Evolutionary conservation across 768 basidiomycete species (phyloP), one percentile per base, ranked within the genome.

Genomic region (Crucibulum laeve): DNA sequence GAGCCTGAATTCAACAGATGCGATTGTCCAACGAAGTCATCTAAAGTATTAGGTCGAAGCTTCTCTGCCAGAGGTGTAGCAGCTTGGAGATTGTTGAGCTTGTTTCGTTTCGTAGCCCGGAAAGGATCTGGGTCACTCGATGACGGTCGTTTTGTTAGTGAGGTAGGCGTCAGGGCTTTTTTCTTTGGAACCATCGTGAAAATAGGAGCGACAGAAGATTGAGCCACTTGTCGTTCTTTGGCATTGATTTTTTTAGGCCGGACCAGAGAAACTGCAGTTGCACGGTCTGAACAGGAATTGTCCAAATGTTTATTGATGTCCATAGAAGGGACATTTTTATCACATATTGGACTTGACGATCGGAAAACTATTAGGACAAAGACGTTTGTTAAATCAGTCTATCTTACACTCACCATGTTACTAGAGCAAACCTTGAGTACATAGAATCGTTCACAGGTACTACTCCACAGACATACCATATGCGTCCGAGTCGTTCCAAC

Each of bases 1-100:
- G 79, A 79, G n/a, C 74, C 68, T 0, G 70, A 64, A 0, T 74
- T 77, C 3, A 76, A 76, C 19, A 90, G 52, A 57, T 87, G 79
- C 15, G 58, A 57, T 54, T 93, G 90, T 2, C 90, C 90, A 22
- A 91, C 66, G 47, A 87, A 85, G 2, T 87, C 80, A 1, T 74
- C 72, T 14, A 91, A 63, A 3, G 59, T 60, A 10, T 64, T 70
- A 2, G 90, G 90, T 6, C 90, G 73, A 33, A 91, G 71, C 15
- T 74, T 71, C 55, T 91, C 90, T 0, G 91, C 85, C 1, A 91
- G 62, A 0, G 86, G 86, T 2, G 71, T 63, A 11, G 71, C 69
- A 6, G 49, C 44, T 42, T 48, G 47, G 8, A 46, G 33, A 38
- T 46, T 37, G 22, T 28, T 28, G 40, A 44, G 35, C 46, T 52